Evolutionary conservation across 345 rosid species (phyloP).

Genomic region (Dipteronia sinensis): DNA sequence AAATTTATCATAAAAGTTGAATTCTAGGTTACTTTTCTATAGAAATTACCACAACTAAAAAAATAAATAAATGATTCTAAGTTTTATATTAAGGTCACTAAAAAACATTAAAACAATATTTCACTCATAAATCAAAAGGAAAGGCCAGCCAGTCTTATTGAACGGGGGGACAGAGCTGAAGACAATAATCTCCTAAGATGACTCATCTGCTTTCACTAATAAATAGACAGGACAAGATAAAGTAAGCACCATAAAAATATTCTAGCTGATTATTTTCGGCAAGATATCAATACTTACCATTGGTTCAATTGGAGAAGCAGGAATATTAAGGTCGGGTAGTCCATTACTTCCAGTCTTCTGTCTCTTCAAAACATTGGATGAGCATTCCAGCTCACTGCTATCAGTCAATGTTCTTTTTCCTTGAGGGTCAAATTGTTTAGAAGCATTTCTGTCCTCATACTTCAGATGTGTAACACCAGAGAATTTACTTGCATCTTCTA

Average conservation of each 20-base stretch:
- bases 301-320: constrained; percentile 28
- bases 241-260: neutral
- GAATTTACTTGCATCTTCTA: constrained; percentile 19
- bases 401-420: constrained; percentile 14
- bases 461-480: constrained; percentile 21
- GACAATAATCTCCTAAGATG: neutral
- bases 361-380: constrained; percentile 19
- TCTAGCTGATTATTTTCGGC: constrained; percentile 1
- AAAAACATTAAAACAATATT: neutral
- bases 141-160: neutral
- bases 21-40: neutral
- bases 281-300: constrained; percentile 23
- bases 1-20: neutral
- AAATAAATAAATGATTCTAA: neutral
- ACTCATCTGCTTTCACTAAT: neutral
- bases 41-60: neutral
- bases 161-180: neutral
- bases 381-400: constrained; percentile 13
- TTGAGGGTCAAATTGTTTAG: constrained; percentile 19
- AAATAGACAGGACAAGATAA: neutral
- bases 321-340: constrained; percentile 48
- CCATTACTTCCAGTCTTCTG: constrained; percentile 32
- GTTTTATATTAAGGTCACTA: neutral
- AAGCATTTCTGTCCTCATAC: constrained; percentile 17
- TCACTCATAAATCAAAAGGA: neutral